A percentile compares a stretch with the other conserved stretches of the same genome.
Conservation (phyloP, 305 asterid species). For the Fraxinus angustifolia region DNA sequence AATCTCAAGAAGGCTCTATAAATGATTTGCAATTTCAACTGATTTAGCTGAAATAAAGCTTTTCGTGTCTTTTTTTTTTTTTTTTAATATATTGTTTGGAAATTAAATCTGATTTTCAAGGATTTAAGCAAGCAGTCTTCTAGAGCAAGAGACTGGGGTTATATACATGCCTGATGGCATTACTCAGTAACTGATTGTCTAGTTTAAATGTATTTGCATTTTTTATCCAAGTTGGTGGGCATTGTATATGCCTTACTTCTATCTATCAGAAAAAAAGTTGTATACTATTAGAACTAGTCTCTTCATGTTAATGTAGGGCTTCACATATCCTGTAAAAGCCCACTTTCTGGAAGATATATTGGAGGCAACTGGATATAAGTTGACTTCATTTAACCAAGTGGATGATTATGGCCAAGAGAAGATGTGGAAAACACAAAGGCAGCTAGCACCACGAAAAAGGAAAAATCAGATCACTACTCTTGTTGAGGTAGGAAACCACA, state of each 20-base stretch:
- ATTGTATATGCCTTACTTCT: constrained; percentile 14
- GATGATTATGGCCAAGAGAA: constrained; percentile 98
- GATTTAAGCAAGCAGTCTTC: background rate
- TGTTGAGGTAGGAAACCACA: constrained; percentile 66
- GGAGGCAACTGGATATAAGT: constrained; percentile 87
- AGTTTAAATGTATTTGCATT: constrained; percentile 2
- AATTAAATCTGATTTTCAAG: background rate
- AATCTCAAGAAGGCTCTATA: constrained; percentile 1
- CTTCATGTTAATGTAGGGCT: constrained; percentile 63
- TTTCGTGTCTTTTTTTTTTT: background rate
- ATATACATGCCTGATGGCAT: constrained; percentile 6
- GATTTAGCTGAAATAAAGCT: background rate
- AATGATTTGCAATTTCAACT: background rate
- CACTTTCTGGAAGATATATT: constrained; percentile 89
- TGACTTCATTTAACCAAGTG: constrained; percentile 90
- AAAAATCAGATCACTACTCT: constrained; percentile 84
- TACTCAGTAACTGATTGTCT: constrained; percentile 6
- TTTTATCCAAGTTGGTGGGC: constrained; percentile 3
- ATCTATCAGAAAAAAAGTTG: constrained; percentile 13
- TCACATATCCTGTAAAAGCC: constrained; percentile 87
- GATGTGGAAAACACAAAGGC: constrained; percentile 94
- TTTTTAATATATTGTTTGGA: background rate
- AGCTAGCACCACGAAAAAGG: constrained; percentile 81
- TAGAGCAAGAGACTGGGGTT: background rate
- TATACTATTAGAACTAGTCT: background rate